Evolutionary conservation across 2,329 filamentous ascomycete genomes (phyloP).

Genomic region (Dissoconium aciculare): DNA sequence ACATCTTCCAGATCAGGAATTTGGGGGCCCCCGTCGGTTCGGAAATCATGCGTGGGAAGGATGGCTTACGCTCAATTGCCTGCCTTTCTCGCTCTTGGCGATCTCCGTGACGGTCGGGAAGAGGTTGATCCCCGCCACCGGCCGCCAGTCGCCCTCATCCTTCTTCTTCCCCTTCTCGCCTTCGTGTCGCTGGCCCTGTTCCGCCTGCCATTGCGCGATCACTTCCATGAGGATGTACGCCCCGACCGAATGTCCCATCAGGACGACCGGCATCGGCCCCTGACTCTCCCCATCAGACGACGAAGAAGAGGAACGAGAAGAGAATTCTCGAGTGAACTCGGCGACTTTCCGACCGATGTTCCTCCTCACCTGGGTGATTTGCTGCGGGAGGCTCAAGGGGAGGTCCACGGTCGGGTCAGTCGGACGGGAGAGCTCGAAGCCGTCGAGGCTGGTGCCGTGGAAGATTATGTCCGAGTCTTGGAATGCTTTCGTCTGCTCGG

Average conservation of each 20-base stretch:
- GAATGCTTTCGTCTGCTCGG: background rate
- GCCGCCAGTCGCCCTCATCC: slow-evolving; percentile 6
- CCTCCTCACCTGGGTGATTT: slow-evolving; percentile 35
- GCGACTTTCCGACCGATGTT: slow-evolving; percentile 23
- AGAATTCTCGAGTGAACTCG: background rate
- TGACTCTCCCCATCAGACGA: background rate
- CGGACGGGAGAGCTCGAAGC: slow-evolving; percentile 26
- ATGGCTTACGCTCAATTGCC: slow-evolving; percentile 26
- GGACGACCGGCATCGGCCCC: slow-evolving; percentile 16
- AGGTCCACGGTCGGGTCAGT: slow-evolving; percentile 12
- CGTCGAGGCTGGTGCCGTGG: slow-evolving; percentile 28
- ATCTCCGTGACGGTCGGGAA: slow-evolving; percentile 36
- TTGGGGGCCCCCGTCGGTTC: too few relatives aligned
- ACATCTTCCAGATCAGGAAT: background rate
- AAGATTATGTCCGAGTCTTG: slow-evolving; percentile 22
- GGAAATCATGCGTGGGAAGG: slow-evolving; percentile 25
- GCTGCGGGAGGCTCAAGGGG: slow-evolving; percentile 32
- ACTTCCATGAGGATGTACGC: slow-evolving; percentile 32
- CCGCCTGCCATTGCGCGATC: slow-evolving; percentile 11
- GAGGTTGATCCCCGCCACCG: slow-evolving; percentile 26
- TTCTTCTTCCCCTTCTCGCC: too few relatives aligned
- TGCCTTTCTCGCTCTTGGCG: slow-evolving; percentile 29
- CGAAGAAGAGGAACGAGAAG: too few relatives aligned
- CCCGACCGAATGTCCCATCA: slow-evolving; percentile 35
- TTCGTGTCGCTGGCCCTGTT: slow-evolving; percentile 2